phyloP scores from a whole-genome alignment of 2,329 filamentous ascomycete genomes.

The Chrysoporthe puriensis region DNA sequence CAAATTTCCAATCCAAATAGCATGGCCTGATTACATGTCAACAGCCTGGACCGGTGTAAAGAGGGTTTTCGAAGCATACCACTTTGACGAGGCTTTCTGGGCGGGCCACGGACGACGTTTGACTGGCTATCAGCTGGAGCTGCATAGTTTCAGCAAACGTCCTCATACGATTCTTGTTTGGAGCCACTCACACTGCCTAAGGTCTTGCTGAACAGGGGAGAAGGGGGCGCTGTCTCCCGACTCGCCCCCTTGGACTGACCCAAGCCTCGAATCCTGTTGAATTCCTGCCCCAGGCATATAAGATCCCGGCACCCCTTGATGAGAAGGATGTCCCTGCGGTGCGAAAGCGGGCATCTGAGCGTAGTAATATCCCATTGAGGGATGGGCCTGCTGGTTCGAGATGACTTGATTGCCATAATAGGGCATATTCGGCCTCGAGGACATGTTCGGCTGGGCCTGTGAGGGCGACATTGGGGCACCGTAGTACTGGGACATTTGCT shows the following conservation, averaged over 20 bases:
- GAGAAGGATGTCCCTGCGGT: conserved; percentile 38
- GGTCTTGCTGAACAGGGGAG: conserved; percentile 22
- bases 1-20: conserved; percentile 94
- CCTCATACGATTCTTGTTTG: not conserved
- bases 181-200: conserved; percentile 27
- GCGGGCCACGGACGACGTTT: conserved; percentile 55
- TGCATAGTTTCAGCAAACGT: conserved; percentile 15
- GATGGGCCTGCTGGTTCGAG: conserved; percentile 42
- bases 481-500: conserved; percentile 50
- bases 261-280: conserved; percentile 35
- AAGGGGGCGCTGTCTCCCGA: conserved; percentile 19
- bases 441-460: conserved; percentile 40
- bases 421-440: conserved; percentile 44
- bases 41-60: not conserved
- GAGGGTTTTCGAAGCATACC: conserved; percentile 48
- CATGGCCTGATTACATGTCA: conserved; percentile 64
- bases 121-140: conserved; percentile 38
- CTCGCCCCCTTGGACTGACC: conserved; percentile 27
- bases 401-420: conserved; percentile 52
- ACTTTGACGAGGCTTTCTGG: conserved; percentile 63
- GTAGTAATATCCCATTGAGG: conserved; percentile 50
- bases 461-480: conserved; percentile 43
- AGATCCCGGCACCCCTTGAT: conserved; percentile 41
- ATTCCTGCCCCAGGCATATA: conserved; percentile 38
- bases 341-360: conserved; percentile 43